Evolutionary conservation across 2,329 filamentous ascomycete genomes (phyloP), one percentile per base, ranked within the genome.

Genomic region (Xylaria sp.): DNA sequence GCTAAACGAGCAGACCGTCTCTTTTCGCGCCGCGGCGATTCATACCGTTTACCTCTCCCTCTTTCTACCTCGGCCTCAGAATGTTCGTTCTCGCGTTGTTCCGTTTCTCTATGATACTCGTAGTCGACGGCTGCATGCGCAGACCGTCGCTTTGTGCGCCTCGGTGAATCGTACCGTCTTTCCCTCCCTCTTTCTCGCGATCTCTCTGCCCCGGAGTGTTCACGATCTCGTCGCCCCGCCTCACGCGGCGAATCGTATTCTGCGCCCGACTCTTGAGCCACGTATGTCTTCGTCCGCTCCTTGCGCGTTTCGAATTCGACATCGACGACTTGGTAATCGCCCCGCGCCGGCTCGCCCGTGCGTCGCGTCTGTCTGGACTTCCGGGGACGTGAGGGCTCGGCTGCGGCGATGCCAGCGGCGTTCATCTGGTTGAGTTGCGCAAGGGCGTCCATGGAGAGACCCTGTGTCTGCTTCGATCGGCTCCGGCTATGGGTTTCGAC

Each of bases 391-490:
- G 83, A 80, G 30, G 67, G 63, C 54, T 69, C 68, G 23, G 23
- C 23, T 48, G 62, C 58, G 37, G 57, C 54, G n/a, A 63, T 18
- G 6, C 80, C 78, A 18, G 72, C 71, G 23, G 72, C 69, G 72
- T 90, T 87, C 57, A 83, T 75, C 54, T 83, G 79, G 66, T 91
- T 82, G 52, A 92, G 73, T 68, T 85, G 83, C 10, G 86, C 86
- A 53, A 92, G 74, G 4, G 87, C 85, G 66, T 84, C 82, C 2
- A 75, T 71, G 3, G 79, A 81, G 30, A 81, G 70, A 4, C 70
- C 60, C 44, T 68, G 71, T 4, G 67, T 66, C 37, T 69, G 71
- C 3, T 67, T 66, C 4, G 66, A 54, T 16, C 65, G 65, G 37
- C 69, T 59, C n/a, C 67, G 72, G 3, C 73, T 74, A 23, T 77